Evolutionary conservation across 495 filamentous ascomycete genomes (phyloP), one percentile per base, ranked within the genome.

Genomic region (Cladorrhinum samala): DNA sequence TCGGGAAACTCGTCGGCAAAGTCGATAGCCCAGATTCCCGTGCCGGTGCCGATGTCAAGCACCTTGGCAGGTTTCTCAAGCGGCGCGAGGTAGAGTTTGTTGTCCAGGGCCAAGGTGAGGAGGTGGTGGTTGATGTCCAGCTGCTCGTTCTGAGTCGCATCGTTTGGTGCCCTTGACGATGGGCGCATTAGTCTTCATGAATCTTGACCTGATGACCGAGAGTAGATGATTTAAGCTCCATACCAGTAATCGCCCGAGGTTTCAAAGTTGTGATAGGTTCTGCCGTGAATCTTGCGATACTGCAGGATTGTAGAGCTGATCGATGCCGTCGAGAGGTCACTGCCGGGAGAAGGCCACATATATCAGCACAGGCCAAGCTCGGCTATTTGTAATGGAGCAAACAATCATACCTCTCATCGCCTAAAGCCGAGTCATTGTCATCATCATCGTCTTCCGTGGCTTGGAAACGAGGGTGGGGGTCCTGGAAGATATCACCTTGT

Each of bases 41-140:
- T 85, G 1, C 83, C 83, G 8, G 76, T 83, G 17, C 83, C 82
- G 9, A 86, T 63, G 60, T 86, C 83, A 24, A 85, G 50, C 9
- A 83, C 43, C 20, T 46, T 46, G n/a, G 1, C 2, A 3, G 23
- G 40, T 13, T 42, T 16, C 9, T 51, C 14, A 9, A 51, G 50
- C 17, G 83, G 83, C 0, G 83, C 77, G 1, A 78, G 67, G 55
- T 74, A 74, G 3, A 84, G 69, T 41, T 73, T 73, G 14, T 79
- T 80, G 20, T 74, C 77, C 1, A 82, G 68, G 16, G 77, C 49
- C n/a, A 68, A 19, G 1, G 52, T 50, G 9, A 46, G 6, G n/a
- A 7, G 27, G 16, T 63, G 53, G 17, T 63, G 60, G 33, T 48
- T 59, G 11, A 33, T 33, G 27, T 33, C 27, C 27, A 33, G 27